Percentiles rank a stretch among this genome's conserved stretches.
Evolutionary conservation across 306 rosid genomes (phyloP).

Genomic region (Vigna hirtella): DNA sequence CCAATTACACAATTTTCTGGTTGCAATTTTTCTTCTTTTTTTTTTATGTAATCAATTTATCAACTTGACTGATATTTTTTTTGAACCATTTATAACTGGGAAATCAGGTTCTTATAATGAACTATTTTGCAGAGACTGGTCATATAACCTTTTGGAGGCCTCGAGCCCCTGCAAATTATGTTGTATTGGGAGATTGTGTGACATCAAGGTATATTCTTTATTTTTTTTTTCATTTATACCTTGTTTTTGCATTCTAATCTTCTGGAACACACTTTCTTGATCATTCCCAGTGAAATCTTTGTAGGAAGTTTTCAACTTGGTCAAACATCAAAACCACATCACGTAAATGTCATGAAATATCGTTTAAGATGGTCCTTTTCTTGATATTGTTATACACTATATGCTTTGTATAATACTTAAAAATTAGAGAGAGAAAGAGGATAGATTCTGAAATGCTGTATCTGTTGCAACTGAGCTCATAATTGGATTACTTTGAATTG

Average conservation of each 20-base stretch:
- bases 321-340: constrained; percentile 13
- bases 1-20: constrained; percentile 2
- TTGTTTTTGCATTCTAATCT: not conserved
- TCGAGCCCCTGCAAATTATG: constrained; percentile 89
- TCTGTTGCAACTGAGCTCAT: constrained; percentile 13
- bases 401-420: no score
- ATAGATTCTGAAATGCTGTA: not conserved
- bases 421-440: no score
- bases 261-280: not conserved
- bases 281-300: constrained; percentile 15
- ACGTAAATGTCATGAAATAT: constrained; percentile 4
- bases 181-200: constrained; percentile 92
- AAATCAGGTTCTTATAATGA: constrained; percentile 30
- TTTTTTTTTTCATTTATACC: not conserved
- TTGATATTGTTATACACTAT: not conserved
- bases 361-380: constrained; percentile 4
- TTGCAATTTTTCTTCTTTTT: constrained; percentile 10
- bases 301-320: not conserved
- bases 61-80: constrained; percentile 20
- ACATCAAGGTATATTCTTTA: constrained; percentile 71
- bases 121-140: constrained; percentile 65
- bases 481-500: not conserved
- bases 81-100: constrained; percentile 19
- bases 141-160: constrained; percentile 96
- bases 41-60: constrained; percentile 28